These are phyloP conservation scores for Umbilicaria muhlenbergii DNA, from an alignment of 495 filamentous ascomycete genomes.

Conservation along the genomic window DNA sequence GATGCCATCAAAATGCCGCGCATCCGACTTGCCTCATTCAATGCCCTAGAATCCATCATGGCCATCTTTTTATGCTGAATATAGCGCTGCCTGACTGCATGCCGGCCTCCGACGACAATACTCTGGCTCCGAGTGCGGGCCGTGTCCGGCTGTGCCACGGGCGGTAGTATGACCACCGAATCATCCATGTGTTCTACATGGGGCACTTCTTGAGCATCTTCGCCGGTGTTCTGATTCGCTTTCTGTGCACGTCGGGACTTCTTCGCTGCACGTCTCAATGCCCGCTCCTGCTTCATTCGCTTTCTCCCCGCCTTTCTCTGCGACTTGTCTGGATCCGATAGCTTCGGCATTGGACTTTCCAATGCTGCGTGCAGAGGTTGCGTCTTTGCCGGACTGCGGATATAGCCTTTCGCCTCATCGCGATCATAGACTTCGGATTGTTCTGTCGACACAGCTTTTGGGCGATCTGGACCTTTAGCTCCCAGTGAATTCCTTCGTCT, in stretches of 20 bases:
- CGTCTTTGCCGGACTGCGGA: neutral
- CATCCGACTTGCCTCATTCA: slow-evolving; percentile 50
- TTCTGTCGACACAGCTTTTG: too few species aligned
- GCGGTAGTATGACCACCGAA: too few species aligned
- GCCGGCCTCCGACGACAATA: slow-evolving; percentile 29
- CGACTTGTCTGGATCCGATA: slow-evolving; percentile 6
- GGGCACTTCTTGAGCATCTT: slow-evolving; percentile 6
- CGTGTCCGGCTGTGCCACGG: neutral
- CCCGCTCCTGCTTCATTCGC: slow-evolving; percentile 17
- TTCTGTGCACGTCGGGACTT: slow-evolving; percentile 1
- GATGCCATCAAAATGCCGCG: neutral
- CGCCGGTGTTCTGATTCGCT: neutral
- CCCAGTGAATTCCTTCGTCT: too few species aligned
- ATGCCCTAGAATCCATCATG: slow-evolving; percentile 49
- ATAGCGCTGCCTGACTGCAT: slow-evolving; percentile 50
- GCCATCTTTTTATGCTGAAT: slow-evolving; percentile 70
- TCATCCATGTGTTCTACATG: slow-evolving; percentile 4
- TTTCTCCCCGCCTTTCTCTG: slow-evolving; percentile 10
- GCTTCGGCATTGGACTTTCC: slow-evolving; percentile 15
- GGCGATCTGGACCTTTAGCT: too few species aligned
- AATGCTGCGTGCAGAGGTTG: slow-evolving; percentile 4
- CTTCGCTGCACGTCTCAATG: neutral
- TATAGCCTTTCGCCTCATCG: neutral
- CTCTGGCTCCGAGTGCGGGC: slow-evolving; percentile 9
- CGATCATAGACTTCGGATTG: too few species aligned